phyloP scores from a whole-genome alignment of 805 yeast species.

The Sugiyamaella chiloensis region DNA sequence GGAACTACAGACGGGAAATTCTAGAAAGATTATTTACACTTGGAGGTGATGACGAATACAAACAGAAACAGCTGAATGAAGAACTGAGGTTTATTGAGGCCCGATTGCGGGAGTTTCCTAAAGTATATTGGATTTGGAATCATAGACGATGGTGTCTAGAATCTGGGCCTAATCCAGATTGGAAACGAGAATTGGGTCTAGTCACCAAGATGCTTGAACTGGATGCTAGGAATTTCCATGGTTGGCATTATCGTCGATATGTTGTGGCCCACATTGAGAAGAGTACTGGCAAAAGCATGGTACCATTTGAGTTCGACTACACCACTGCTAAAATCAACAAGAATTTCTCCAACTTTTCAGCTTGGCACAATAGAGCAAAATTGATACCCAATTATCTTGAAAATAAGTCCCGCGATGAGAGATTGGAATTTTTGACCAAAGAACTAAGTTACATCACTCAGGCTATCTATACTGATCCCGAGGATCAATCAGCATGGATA shows the following conservation, averaged over 20 bases:
- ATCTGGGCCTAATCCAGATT: constrained; percentile 50
- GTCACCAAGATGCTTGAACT: constrained; percentile 63
- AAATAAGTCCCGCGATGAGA: constrained; percentile 19
- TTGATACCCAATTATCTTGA: constrained; percentile 46
- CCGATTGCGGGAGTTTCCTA: constrained; percentile 66
- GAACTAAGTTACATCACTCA: constrained; percentile 72
- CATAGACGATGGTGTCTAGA: constrained; percentile 83
- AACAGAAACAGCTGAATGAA: constrained; percentile 38
- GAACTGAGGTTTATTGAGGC: constrained; percentile 63
- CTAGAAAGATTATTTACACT: constrained; percentile 37
- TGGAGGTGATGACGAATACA: constrained; percentile 24
- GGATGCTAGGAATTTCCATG: constrained; percentile 88
- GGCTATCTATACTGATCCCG: constrained; percentile 90
- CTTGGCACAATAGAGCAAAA: constrained; percentile 88
- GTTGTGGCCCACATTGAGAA: constrained; percentile 44
- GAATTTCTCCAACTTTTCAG: constrained; percentile 89
- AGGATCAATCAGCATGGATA: constrained; percentile 91
- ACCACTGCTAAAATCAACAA: constrained; percentile 75
- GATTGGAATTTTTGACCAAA: constrained; percentile 40
- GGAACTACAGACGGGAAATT: constrained; percentile 86
- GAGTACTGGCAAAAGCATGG: constrained; percentile 30
- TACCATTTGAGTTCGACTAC: constrained; percentile 62
- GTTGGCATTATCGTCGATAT: constrained; percentile 89
- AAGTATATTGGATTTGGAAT: constrained; percentile 96
- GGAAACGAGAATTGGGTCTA: constrained; percentile 68